Evolutionary conservation across 31 red algal species (phyloP).

Genomic region (Asparagopsis taxiformis): DNA sequence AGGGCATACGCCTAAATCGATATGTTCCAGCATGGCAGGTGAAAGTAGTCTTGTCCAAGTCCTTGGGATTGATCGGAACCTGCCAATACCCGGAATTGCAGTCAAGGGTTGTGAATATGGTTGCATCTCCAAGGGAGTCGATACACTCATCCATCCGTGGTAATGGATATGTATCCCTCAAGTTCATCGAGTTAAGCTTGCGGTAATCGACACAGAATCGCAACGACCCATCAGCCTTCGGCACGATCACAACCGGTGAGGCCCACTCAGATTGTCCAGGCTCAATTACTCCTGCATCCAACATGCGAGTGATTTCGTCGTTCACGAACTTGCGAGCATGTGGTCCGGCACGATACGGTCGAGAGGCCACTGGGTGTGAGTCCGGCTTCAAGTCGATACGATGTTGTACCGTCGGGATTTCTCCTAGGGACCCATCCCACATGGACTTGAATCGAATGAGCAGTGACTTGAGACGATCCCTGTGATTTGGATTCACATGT

Average conservation of each 20-base stretch:
- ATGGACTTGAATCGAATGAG: conserved; percentile 12
- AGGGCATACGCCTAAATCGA: too few relatives aligned
- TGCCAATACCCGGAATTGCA: conserved; percentile 51
- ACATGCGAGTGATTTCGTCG: conserved; percentile 25
- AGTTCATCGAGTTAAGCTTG: conserved; percentile 21
- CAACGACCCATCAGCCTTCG: conserved; percentile 31
- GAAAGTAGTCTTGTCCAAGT: conserved; percentile 38
- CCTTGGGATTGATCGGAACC: conserved; percentile 11
- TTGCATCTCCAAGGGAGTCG: conserved; percentile 51
- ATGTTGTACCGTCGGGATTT: conserved; percentile 18
- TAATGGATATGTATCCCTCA: conserved; percentile 34
- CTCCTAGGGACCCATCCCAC: conserved; percentile 24
- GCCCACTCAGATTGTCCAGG: conserved; percentile 28
- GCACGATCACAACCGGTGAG: conserved; percentile 35
- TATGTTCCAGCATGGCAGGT: conserved; percentile 44
- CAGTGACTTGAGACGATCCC: background rate
- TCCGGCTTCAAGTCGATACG: conserved; percentile 15
- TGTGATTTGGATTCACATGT: background rate
- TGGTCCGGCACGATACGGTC: conserved; percentile 8
- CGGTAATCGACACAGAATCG: conserved; percentile 66
- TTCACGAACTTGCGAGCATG: conserved; percentile 17
- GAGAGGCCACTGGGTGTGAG: background rate
- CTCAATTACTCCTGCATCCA: conserved; percentile 25
- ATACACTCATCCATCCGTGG: conserved; percentile 63
- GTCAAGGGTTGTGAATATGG: conserved; percentile 38